Evolutionary conservation across 2,329 filamentous ascomycete species (phyloP).

Genomic region (Erysiphe neolycopersici): DNA sequence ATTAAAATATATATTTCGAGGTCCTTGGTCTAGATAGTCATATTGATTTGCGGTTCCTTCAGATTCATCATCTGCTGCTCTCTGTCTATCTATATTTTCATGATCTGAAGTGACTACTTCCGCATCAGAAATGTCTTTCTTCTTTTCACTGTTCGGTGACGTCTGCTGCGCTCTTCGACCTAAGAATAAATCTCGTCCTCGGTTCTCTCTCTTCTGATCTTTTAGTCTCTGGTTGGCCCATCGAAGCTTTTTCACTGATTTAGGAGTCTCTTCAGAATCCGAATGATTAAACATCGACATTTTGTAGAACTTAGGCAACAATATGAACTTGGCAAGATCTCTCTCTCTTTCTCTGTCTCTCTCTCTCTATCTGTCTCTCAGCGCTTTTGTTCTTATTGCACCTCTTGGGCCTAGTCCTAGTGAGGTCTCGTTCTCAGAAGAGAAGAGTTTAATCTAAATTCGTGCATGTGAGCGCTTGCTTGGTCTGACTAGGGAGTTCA

Average conservation of each 20-base stretch:
- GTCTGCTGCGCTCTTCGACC: constrained; percentile 39
- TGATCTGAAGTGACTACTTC: constrained; percentile 14
- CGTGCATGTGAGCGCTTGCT: not conserved
- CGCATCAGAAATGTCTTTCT: constrained; percentile 22
- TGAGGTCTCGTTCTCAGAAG: not conserved
- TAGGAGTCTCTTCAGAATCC: constrained; percentile 19
- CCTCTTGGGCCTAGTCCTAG: not conserved
- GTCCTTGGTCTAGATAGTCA: constrained; percentile 8
- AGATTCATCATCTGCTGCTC: constrained; percentile 9
- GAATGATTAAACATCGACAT: constrained; percentile 2
- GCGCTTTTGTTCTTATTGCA: not conserved
- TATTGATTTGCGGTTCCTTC: constrained; percentile 16
- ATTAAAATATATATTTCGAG: constrained; percentile 59
- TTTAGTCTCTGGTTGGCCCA: constrained; percentile 88
- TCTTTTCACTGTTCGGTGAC: constrained; percentile 38
- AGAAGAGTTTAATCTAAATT: not conserved
- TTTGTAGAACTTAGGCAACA: not conserved
- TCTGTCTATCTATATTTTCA: constrained; percentile 8
- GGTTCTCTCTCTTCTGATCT: constrained; percentile 37
- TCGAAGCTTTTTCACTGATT: constrained; percentile 52
- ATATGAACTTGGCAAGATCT: not conserved
- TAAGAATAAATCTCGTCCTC: constrained; percentile 63
- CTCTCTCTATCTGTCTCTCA: not conserved
- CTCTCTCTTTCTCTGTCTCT: too few relatives aligned
- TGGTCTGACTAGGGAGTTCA: not conserved